phyloP scores from a whole-genome alignment of 257 asterid species.

The Gentiana dahurica region DNA sequence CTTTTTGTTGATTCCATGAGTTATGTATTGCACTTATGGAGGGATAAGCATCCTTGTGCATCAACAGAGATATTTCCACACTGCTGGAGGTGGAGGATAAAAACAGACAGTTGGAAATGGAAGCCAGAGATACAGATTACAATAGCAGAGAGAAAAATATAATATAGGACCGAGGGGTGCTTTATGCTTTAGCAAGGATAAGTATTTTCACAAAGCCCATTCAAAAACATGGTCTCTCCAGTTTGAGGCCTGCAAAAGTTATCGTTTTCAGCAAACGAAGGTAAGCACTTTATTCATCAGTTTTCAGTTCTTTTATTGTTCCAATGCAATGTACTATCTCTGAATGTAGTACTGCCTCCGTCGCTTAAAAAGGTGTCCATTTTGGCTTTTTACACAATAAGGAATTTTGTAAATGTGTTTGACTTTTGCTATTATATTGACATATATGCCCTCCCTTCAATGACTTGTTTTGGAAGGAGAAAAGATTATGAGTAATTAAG shows the following conservation, averaged over 20 bases:
- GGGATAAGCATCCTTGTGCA: constrained; percentile 22
- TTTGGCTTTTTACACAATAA: constrained; percentile 51
- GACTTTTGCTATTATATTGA: no score
- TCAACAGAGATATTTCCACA: constrained; percentile 33
- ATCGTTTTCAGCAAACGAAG: constrained; percentile 85
- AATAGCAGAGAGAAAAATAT: constrained; percentile 54
- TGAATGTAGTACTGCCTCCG: constrained; percentile 6
- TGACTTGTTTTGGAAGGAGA: no score
- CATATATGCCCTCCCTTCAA: no score
- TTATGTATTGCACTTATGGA: no score
- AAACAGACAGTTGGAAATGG: constrained; percentile 41
- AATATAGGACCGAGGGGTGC: constrained; percentile 46
- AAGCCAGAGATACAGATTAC: constrained; percentile 38
- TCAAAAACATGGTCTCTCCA: constrained; percentile 91
- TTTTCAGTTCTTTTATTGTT: constrained; percentile 10
- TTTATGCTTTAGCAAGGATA: constrained; percentile 45
- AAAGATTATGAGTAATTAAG: no score
- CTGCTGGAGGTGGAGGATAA: constrained; percentile 37
- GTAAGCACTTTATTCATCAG: constrained; percentile 29
- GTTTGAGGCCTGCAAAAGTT: constrained; percentile 79
- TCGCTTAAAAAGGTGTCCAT: constrained; percentile 63
- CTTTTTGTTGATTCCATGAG: no score
- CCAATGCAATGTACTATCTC: constrained; percentile 8
- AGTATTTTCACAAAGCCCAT: constrained; percentile 44
- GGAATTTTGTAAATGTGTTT: constrained; percentile 13